Evolutionary conservation across 2,329 filamentous ascomycete species (phyloP).

Genomic region (Beauveria sp.): DNA sequence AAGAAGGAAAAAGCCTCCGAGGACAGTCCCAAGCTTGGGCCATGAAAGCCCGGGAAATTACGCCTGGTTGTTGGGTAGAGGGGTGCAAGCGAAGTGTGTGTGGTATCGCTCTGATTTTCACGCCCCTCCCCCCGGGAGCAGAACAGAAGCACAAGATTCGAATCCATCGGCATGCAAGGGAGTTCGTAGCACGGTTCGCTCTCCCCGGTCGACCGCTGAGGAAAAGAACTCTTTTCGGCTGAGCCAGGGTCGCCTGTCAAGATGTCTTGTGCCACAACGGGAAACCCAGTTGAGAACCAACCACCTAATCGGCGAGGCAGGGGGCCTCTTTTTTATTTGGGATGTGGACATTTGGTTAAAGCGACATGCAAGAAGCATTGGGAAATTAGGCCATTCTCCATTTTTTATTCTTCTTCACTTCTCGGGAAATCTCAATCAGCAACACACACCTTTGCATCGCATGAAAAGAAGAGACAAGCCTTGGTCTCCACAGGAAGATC

Average conservation of each 20-base stretch:
- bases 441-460: neutral
- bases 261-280: too few relatives aligned
- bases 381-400: conserved; percentile 3
- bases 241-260: neutral
- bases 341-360: too few relatives aligned
- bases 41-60: conserved; percentile 1
- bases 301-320: neutral
- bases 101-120: neutral
- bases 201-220: too few relatives aligned
- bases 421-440: conserved; percentile 6
- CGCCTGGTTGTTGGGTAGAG: neutral
- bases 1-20: neutral
- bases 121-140: neutral
- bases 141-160: neutral
- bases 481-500: neutral
- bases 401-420: neutral
- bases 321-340: neutral
- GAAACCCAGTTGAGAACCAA: neutral
- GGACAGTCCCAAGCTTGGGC: neutral
- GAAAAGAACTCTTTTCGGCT: neutral
- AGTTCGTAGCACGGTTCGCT: neutral
- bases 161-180: neutral
- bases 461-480: neutral
- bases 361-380: neutral
- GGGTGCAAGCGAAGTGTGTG: neutral